A percentile compares a stretch with the other conserved stretches of the same genome.
Conservation (phyloP, 164 flowering plant species). For the Magnolia sinica region DNA sequence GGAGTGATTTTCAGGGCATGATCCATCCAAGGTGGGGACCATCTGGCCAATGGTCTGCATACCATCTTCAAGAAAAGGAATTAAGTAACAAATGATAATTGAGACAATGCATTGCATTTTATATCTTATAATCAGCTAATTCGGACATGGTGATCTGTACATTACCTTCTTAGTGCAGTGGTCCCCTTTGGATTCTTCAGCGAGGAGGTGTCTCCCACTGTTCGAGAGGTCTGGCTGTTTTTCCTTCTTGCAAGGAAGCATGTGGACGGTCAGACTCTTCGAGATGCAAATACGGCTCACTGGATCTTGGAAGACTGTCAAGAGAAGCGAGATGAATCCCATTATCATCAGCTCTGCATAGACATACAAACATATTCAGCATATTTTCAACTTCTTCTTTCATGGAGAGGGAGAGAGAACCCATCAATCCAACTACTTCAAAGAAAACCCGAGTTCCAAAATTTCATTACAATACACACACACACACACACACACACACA, state of each 20-base stretch:
- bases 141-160: not conserved
- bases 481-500: too few species aligned
- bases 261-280: slow-evolving; percentile 18
- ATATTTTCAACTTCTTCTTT: not conserved
- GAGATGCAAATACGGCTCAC: slow-evolving; percentile 55
- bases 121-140: too few species aligned
- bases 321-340: slow-evolving; percentile 77
- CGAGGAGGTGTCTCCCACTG: slow-evolving; percentile 26
- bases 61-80: too few species aligned
- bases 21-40: too few species aligned
- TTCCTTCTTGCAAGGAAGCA: slow-evolving; percentile 59
- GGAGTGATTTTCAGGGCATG: too few species aligned
- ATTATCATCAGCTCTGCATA: slow-evolving; percentile 79
- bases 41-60: too few species aligned
- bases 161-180: slow-evolving; percentile 31
- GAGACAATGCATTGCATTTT: too few species aligned
- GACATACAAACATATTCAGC: not conserved
- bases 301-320: slow-evolving; percentile 46
- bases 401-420: not conserved
- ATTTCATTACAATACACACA: not conserved
- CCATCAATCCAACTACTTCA: too few species aligned
- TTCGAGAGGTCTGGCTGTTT: not conserved
- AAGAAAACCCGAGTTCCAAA: not conserved
- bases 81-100: too few species aligned
- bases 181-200: slow-evolving; percentile 14